A percentile compares a stretch with the other conserved stretches of the same genome.
Evolutionary conservation across 371 early-diverging fungal species (phyloP).

Genomic region (Mucor mucedo): DNA sequence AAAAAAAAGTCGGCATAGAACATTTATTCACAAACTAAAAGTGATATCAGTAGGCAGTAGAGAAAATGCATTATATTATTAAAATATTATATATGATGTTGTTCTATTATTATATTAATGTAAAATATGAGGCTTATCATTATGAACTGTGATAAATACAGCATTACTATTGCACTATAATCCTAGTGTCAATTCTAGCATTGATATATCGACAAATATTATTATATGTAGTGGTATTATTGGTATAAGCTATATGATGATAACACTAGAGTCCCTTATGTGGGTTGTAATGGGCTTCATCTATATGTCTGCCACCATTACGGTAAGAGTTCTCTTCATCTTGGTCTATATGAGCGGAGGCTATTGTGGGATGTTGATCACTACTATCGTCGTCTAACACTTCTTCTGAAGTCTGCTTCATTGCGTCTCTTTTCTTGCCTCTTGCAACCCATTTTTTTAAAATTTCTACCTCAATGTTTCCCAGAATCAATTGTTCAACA

Average conservation of each 20-base stretch:
- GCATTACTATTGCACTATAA: conserved; percentile 3
- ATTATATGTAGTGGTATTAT: not conserved
- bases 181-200: not conserved
- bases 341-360: conserved; percentile 3
- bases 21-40: not conserved
- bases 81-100: conserved; percentile 1
- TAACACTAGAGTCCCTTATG: not conserved
- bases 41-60: not conserved
- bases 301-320: conserved; percentile 4
- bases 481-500: conserved; percentile 71
- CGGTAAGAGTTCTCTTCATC: conserved; percentile 12
- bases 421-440: conserved; percentile 9
- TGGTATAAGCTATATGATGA: not conserved
- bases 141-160: not conserved
- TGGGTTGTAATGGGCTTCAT: not conserved
- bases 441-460: conserved; percentile 30
- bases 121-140: not conserved
- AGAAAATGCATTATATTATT: conserved; percentile 3
- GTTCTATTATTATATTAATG: not conserved
- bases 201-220: not conserved
- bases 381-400: not conserved
- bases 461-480: conserved; percentile 35
- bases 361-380: conserved; percentile 8
- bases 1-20: too few species aligned
- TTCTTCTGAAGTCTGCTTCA: not conserved